phyloP scores from a whole-genome alignment of 202 grass and related monocot species.

The Carex arenaria region DNA sequence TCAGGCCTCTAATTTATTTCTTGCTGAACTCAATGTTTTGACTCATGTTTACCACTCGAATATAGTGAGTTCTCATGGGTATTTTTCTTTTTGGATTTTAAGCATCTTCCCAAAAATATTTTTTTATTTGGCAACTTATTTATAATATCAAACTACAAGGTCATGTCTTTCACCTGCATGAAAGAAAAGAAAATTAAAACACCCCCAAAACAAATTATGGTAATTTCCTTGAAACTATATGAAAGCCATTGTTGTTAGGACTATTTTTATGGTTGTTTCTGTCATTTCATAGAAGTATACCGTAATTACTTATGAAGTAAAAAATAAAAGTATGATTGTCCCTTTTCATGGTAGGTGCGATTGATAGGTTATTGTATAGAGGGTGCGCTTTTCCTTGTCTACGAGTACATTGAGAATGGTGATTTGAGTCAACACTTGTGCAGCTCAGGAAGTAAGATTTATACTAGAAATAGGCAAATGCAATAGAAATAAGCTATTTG shows the following conservation, averaged over 20 bases:
- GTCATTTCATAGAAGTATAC: neutral
- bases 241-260: neutral
- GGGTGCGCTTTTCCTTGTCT: slow-evolving; percentile 83
- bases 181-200: neutral
- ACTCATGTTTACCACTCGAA: slow-evolving; percentile 99
- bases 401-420: slow-evolving; percentile 90
- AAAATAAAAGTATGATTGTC: neutral
- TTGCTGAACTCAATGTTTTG: slow-evolving; percentile 94
- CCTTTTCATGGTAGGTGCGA: slow-evolving; percentile 45
- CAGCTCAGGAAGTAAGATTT: slow-evolving; percentile 46
- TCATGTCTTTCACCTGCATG: neutral
- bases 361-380: slow-evolving; percentile 94
- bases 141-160: neutral
- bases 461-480: slow-evolving; percentile 4
- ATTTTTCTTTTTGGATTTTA: too few relatives aligned
- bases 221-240: neutral
- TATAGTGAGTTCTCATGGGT: slow-evolving; percentile 43
- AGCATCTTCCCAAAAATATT: neutral
- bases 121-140: neutral
- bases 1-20: slow-evolving; percentile 63
- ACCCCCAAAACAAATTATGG: neutral
- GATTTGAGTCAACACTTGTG: slow-evolving; percentile 83
- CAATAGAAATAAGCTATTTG: neutral
- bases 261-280: neutral
- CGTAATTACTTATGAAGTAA: neutral